Evolutionary conservation across 257 asterid species (phyloP).

Genomic region (Nicotiana sylvestris): DNA sequence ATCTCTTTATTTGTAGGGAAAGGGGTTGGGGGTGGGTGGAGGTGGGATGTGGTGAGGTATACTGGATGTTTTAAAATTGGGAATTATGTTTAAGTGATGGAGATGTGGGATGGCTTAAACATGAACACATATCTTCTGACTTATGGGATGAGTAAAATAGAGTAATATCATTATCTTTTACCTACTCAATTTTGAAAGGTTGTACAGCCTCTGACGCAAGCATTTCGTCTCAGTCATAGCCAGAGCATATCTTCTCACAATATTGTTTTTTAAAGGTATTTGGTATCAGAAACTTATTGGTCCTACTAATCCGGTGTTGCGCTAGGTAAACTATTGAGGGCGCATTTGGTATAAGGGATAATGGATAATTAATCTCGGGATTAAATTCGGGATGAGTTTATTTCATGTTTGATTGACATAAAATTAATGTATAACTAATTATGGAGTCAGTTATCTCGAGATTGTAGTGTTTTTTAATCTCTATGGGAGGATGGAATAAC

Average conservation of each 20-base stretch:
- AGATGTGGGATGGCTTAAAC: conserved; percentile 19
- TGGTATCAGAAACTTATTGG: not conserved
- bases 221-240: not conserved
- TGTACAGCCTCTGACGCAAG: not conserved
- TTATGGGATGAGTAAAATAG: not conserved
- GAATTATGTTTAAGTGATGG: conserved; percentile 16
- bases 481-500: no score
- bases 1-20: not conserved
- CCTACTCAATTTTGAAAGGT: not conserved
- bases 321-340: no score
- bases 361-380: no score
- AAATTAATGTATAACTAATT: no score
- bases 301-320: not conserved
- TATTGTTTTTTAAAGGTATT: not conserved
- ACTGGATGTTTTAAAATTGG: not conserved
- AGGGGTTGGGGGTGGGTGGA: not conserved
- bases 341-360: no score
- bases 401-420: no score
- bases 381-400: no score
- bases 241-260: not conserved
- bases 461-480: no score
- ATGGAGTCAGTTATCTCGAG: no score
- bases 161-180: not conserved
- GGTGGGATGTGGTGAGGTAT: not conserved
- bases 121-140: conserved; percentile 9